Evolutionary conservation across 2,329 filamentous ascomycete genomes (phyloP).

Genomic region (Diplodia mutila): DNA sequence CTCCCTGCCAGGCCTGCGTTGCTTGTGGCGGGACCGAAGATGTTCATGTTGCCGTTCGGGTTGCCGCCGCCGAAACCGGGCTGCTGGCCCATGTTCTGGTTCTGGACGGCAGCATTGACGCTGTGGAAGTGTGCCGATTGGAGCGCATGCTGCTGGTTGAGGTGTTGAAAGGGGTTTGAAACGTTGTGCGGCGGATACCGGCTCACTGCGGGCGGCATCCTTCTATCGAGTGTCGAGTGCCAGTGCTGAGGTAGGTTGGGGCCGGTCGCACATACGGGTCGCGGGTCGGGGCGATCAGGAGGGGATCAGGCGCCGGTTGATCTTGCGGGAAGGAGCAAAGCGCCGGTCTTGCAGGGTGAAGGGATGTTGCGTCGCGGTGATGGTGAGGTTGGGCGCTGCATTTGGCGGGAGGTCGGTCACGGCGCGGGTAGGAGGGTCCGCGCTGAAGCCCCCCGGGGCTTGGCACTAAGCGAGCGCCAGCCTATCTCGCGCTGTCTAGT

Average conservation of each 20-base stretch:
- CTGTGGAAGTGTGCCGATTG: conserved; percentile 45
- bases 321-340: not conserved
- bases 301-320: conserved; percentile 12
- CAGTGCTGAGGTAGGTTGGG: conserved; percentile 15
- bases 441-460: not conserved
- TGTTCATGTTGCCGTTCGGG: conserved; percentile 66
- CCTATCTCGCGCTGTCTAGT: conserved; percentile 6
- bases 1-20: conserved; percentile 59
- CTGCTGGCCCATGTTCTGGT: conserved; percentile 64
- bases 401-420: conserved; percentile 20
- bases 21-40: conserved; percentile 51
- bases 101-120: conserved; percentile 48
- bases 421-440: not conserved
- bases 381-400: conserved; percentile 6
- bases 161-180: conserved; percentile 62
- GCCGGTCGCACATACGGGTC: conserved; percentile 23
- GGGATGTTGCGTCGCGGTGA: conserved; percentile 1
- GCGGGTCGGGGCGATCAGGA: conserved; percentile 13
- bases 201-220: conserved; percentile 63
- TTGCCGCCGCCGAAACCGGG: conserved; percentile 63
- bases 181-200: conserved; percentile 63
- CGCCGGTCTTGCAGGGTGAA: not conserved
- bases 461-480: not conserved
- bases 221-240: conserved; percentile 28
- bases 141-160: conserved; percentile 52